Conservation (phyloP, 352 stramenopile species). For the Globisporangium sylvaticum region DNA sequence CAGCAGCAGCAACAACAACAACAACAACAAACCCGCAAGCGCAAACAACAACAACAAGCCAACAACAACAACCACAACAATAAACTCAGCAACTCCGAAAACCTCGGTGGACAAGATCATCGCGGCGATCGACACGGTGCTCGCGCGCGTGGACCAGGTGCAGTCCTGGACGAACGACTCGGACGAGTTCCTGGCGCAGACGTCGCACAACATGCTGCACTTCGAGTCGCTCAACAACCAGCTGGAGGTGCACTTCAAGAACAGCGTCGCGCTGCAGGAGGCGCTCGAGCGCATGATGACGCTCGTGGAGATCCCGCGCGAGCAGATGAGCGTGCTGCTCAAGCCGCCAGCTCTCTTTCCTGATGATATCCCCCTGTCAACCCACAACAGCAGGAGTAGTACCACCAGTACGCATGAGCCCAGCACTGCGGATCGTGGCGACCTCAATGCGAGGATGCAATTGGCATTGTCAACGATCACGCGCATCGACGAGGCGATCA, state of each 20-base stretch:
- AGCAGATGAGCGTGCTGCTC: constrained; percentile 49
- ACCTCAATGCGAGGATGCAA: constrained; percentile 30
- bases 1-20: constrained; percentile 9
- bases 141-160: constrained; percentile 35
- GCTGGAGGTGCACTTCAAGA: constrained; percentile 78
- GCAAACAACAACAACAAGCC: neutral
- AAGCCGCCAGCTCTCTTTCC: constrained; percentile 51
- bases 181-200: constrained; percentile 50
- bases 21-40: neutral
- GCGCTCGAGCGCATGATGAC: constrained; percentile 44
- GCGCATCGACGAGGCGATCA: constrained; percentile 48
- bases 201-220: constrained; percentile 65
- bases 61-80: neutral
- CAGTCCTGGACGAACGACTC: constrained; percentile 65
- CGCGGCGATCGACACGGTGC: constrained; percentile 45
- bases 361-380: constrained; percentile 17
- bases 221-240: constrained; percentile 81
- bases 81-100: neutral
- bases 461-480: constrained; percentile 38
- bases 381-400: constrained; percentile 8
- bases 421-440: constrained; percentile 4
- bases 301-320: constrained; percentile 46
- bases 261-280: constrained; percentile 62
- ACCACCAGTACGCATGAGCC: constrained; percentile 1
- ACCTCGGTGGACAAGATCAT: constrained; percentile 62